Evolutionary conservation across 805 yeast genomes (phyloP).

Genomic region (Suhomyces canberraensis): DNA sequence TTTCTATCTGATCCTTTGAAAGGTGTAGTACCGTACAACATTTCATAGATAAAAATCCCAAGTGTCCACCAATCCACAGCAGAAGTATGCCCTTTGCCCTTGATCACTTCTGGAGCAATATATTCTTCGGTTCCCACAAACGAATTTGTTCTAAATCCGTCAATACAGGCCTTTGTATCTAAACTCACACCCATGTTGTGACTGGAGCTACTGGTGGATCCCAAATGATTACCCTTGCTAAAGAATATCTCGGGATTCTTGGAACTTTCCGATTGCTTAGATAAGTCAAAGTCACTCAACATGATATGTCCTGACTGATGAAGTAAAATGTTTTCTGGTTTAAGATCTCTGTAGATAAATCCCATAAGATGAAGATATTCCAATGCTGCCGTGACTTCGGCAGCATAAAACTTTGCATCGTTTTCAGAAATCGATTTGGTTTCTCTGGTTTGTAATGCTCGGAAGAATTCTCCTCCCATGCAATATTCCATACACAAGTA

Average conservation of each 20-base stretch:
- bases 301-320: conserved; percentile 98
- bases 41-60: conserved; percentile 89
- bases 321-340: conserved; percentile 90
- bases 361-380: conserved; percentile 97
- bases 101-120: conserved; percentile 96
- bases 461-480: conserved; percentile 98
- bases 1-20: conserved; percentile 90
- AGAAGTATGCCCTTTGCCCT: conserved; percentile 95
- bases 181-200: conserved; percentile 42
- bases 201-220: conserved; percentile 21
- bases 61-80: conserved; percentile 99
- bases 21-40: conserved; percentile 95
- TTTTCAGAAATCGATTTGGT: conserved; percentile 80
- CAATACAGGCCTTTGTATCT: conserved; percentile 93
- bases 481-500: conserved; percentile 98
- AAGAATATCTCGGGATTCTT: conserved; percentile 71
- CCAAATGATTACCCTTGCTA: conserved; percentile 17
- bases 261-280: conserved; percentile 78
- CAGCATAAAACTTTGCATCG: conserved; percentile 91
- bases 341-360: conserved; percentile 90
- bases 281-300: conserved; percentile 94
- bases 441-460: conserved; percentile 89
- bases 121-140: conserved; percentile 99
- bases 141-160: conserved; percentile 94
- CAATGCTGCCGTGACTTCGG: conserved; percentile 95